A percentile compares a stretch with the other conserved stretches of the same genome.
Evolutionary conservation across 345 rosid genomes (phyloP).

Genomic region (Barbarea vulgaris): DNA sequence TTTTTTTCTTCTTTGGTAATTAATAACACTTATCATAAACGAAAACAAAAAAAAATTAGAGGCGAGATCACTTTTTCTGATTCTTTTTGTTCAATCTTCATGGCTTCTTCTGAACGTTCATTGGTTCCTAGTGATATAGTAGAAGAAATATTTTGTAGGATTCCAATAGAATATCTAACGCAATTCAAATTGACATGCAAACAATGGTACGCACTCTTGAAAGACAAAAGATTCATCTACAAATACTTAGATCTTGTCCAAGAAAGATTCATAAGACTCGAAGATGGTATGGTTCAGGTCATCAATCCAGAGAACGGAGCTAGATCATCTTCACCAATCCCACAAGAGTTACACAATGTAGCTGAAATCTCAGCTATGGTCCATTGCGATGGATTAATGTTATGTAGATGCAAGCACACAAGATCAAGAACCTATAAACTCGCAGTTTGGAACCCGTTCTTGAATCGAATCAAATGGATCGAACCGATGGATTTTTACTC

Average conservation of each 20-base stretch:
- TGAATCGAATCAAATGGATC: conserved; percentile 32
- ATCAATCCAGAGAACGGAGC: conserved; percentile 17
- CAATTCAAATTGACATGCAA: conserved; percentile 29
- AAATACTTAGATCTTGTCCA: conserved; percentile 32
- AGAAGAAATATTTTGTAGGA: conserved; percentile 26
- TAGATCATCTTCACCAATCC: conserved; percentile 31
- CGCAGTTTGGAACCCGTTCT: conserved; percentile 36
- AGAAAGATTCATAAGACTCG: conserved; percentile 37
- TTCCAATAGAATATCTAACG: conserved; percentile 30
- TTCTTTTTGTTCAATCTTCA: background rate
- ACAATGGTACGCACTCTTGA: conserved; percentile 30
- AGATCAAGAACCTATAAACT: conserved; percentile 23
- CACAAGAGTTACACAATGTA: background rate
- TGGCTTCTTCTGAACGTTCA: conserved; percentile 31
- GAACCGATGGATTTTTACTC: conserved; percentile 22
- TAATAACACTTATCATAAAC: too few relatives aligned
- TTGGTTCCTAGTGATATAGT: conserved; percentile 35
- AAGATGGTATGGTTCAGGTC: conserved; percentile 18
- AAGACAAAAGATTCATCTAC: conserved; percentile 37
- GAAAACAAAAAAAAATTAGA: too few relatives aligned
- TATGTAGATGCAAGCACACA: conserved; percentile 31
- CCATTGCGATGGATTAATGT: conserved; percentile 34
- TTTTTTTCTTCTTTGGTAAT: background rate
- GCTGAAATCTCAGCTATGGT: conserved; percentile 17
- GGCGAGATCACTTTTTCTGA: background rate